Evolutionary conservation across 441 rosid genomes (phyloP).

Genomic region (Rhodomyrtus psidioides): DNA sequence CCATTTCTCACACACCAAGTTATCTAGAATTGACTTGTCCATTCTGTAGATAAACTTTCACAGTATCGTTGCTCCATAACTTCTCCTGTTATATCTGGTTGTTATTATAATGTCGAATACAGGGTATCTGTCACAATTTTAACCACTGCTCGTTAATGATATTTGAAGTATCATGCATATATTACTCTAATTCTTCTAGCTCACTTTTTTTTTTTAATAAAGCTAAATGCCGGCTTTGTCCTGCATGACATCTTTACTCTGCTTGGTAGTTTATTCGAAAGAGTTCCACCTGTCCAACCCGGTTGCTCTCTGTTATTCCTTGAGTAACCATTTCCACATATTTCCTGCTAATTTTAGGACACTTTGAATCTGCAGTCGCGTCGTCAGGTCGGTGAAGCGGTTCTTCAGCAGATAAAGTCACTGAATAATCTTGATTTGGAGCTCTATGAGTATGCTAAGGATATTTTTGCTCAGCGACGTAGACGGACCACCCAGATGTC

Average conservation of each 20-base stretch:
- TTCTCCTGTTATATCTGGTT: background rate
- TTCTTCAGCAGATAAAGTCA: slow-evolving; percentile 59
- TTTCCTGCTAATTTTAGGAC: background rate
- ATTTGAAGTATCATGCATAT: background rate
- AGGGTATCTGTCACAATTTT: background rate
- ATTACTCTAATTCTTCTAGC: background rate
- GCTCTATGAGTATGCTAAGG: slow-evolving; percentile 73
- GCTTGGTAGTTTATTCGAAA: background rate
- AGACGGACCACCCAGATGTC: slow-evolving; percentile 16
- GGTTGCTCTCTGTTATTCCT: background rate
- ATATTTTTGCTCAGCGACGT: slow-evolving; percentile 59
- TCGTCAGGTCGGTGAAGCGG: slow-evolving; percentile 34
- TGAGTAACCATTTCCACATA: background rate
- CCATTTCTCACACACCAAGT: background rate
- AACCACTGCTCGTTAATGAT: background rate
- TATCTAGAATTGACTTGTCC: background rate
- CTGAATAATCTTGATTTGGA: slow-evolving; percentile 73
- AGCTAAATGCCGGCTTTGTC: background rate
- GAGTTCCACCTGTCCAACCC: background rate
- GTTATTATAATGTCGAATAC: background rate
- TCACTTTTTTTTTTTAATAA: background rate
- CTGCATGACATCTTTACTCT: background rate
- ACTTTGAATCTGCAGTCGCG: slow-evolving; percentile 55
- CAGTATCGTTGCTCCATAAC: background rate
- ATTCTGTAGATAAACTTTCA: background rate